phyloP scores from a whole-genome alignment of 768 basidiomycete species.

The Tricholomella constricta region DNA sequence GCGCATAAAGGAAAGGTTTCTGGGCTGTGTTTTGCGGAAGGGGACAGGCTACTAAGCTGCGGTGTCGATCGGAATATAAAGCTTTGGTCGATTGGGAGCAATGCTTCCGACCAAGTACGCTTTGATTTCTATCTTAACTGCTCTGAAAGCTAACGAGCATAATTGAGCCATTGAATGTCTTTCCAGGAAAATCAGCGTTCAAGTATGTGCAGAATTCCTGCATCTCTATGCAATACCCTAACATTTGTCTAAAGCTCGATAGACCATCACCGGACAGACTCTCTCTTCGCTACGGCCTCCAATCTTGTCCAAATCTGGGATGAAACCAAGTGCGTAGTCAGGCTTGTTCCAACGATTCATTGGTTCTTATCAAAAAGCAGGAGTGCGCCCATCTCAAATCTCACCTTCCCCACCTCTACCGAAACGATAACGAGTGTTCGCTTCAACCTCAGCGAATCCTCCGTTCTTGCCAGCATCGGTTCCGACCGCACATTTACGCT shows the following conservation, averaged over 20 bases:
- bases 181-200: conserved; percentile 86
- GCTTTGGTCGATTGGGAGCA: conserved; percentile 62
- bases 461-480: conserved; percentile 92
- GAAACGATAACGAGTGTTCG: conserved; percentile 88
- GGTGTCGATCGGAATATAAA: conserved; percentile 84
- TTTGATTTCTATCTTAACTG: not conserved
- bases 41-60: conserved; percentile 69
- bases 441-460: conserved; percentile 94
- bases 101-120: conserved; percentile 37
- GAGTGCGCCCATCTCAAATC: conserved; percentile 82
- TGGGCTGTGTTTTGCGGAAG: conserved; percentile 73
- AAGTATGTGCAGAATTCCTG: conserved; percentile 55
- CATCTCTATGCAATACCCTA: not conserved
- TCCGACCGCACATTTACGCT: conserved; percentile 95
- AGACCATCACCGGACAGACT: conserved; percentile 88
- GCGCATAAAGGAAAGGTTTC: conserved; percentile 89
- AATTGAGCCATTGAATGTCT: conserved; percentile 70
- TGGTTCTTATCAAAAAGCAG: conserved; percentile 38
- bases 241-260: conserved; percentile 62
- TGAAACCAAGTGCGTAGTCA: conserved; percentile 77
- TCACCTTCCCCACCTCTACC: conserved; percentile 83
- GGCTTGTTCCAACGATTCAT: not conserved
- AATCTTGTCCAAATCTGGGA: conserved; percentile 97
- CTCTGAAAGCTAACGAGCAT: not conserved
- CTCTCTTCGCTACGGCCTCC: conserved; percentile 93